These are phyloP conservation scores for Triangularia verruculosa DNA, from an alignment of 2,329 filamentous ascomycete genomes.

Conservation along the genomic window DNA sequence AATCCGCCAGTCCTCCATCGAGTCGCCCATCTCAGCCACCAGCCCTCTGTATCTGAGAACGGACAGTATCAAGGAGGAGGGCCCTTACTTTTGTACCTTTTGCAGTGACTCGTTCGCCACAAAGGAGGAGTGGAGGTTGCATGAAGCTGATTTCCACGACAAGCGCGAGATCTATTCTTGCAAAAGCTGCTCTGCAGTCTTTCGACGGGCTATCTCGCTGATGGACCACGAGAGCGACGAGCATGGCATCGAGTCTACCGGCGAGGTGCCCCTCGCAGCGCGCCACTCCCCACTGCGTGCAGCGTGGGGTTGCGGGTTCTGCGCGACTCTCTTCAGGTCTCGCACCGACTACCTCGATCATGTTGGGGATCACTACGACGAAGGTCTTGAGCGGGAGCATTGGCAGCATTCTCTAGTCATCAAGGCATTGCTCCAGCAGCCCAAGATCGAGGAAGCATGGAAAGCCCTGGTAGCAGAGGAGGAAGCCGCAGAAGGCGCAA, in stretches of 20 bases:
- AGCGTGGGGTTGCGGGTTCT: constrained; percentile 28
- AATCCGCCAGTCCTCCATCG: constrained; percentile 17
- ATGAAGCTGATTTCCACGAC: constrained; percentile 22
- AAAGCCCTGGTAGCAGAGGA: constrained; percentile 14
- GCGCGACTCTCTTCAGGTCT: constrained; percentile 12
- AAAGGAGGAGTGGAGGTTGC: constrained; percentile 23
- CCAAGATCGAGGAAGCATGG: constrained; percentile 21
- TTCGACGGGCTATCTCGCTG: constrained; percentile 6
- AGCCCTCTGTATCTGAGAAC: constrained; percentile 20
- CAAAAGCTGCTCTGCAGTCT: constrained; percentile 10
- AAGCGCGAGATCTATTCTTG: constrained; percentile 14
- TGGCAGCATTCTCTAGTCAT: constrained; percentile 27
- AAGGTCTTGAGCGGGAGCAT: constrained; percentile 16
- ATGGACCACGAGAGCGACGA: constrained; percentile 7
- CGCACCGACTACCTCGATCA: constrained; percentile 29
- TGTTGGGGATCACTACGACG: constrained; percentile 25
- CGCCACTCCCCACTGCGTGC: constrained; percentile 3
- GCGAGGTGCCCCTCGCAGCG: not conserved
- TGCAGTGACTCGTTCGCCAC: constrained; percentile 22
- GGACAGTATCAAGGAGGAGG: constrained; percentile 4
- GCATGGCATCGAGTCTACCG: constrained; percentile 4
- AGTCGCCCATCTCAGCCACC: constrained; percentile 20
- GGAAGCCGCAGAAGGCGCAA: constrained; percentile 16
- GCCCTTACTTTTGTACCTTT: constrained; percentile 25
- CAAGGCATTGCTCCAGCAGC: constrained; percentile 24